A percentile compares a stretch with the other conserved stretches of the same genome.
phyloP scores from a whole-genome alignment of 495 filamentous ascomycete species.

The Cairneyella variabilis region DNA sequence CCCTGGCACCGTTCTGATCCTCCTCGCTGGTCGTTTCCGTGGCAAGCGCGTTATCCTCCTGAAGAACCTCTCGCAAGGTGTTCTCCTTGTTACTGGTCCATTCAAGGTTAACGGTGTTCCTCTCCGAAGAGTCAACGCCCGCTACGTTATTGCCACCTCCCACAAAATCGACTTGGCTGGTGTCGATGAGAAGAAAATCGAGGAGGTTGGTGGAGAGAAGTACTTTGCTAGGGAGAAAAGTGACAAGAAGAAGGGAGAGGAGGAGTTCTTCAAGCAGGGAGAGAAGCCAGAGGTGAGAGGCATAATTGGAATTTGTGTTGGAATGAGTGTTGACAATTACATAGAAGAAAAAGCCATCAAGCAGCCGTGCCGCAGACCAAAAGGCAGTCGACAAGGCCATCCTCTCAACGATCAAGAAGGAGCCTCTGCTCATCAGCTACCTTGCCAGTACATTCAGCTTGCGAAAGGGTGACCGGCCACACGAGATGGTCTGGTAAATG shows the following conservation, averaged over 20 bases:
- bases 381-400: constrained; percentile 95
- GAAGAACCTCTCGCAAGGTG: constrained; percentile 92
- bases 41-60: constrained; percentile 99
- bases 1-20: constrained; percentile 93
- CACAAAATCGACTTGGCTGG: constrained; percentile 81
- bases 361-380: constrained; percentile 90
- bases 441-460: constrained; percentile 91
- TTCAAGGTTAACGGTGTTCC: constrained; percentile 99
- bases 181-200: constrained; percentile 75
- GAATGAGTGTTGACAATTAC: constrained; percentile 14
- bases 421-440: constrained; percentile 82
- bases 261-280: constrained; percentile 98
- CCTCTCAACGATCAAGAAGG: constrained; percentile 91
- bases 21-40: constrained; percentile 98
- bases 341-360: constrained; percentile 94
- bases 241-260: constrained; percentile 83
- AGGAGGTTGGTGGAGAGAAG: constrained; percentile 76
- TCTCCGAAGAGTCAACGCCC: constrained; percentile 92
- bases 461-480: constrained; percentile 96
- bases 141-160: constrained; percentile 98
- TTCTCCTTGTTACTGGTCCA: constrained; percentile 97
- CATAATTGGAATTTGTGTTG: not conserved
- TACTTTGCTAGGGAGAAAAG: constrained; percentile 97
- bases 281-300: constrained; percentile 86
- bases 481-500: constrained; percentile 89